A percentile compares a stretch with the other conserved stretches of the same genome.
These are phyloP conservation scores for Liquidambar formosana DNA, from an alignment of 164 flowering plant species.

Conservation along the genomic window DNA sequence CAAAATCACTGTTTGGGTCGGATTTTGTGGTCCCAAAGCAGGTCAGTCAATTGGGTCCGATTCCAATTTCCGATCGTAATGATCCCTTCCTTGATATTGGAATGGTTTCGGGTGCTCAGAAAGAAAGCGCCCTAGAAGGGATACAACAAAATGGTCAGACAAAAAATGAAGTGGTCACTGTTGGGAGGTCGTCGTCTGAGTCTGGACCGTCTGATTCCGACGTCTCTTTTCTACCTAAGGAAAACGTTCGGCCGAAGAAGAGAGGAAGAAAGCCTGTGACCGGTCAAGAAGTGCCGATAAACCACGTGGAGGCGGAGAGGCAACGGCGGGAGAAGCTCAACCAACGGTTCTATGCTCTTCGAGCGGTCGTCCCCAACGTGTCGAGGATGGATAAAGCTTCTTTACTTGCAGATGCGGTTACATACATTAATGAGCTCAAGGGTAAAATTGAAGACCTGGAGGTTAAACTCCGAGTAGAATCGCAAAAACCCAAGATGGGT, in stretches of 20 bases:
- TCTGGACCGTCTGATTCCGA: constrained; percentile 20
- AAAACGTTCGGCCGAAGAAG: constrained; percentile 3
- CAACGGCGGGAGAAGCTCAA: constrained; percentile 44
- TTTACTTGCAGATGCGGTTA: constrained; percentile 28
- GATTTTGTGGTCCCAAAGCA: constrained; percentile 2
- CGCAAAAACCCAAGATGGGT: background rate
- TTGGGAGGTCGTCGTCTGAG: constrained; percentile 4
- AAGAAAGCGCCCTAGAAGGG: background rate
- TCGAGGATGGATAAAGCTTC: constrained; percentile 54
- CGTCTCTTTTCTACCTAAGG: background rate
- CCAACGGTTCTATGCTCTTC: constrained; percentile 38
- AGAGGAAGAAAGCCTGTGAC: constrained; percentile 18
- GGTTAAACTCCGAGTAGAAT: background rate
- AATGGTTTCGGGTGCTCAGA: background rate
- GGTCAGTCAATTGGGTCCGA: background rate
- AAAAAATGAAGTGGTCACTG: background rate
- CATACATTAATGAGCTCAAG: constrained; percentile 34
- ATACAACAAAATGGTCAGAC: background rate
- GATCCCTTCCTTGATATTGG: background rate
- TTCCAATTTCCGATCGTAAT: background rate
- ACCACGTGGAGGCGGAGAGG: constrained; percentile 49
- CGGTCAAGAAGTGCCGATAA: constrained; percentile 13
- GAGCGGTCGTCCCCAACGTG: constrained; percentile 45
- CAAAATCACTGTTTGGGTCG: constrained; percentile 18
- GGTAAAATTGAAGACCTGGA: constrained; percentile 15